Evolutionary conservation across 768 basidiomycete genomes (phyloP).

Genomic region (Artomyces pyxidatus): DNA sequence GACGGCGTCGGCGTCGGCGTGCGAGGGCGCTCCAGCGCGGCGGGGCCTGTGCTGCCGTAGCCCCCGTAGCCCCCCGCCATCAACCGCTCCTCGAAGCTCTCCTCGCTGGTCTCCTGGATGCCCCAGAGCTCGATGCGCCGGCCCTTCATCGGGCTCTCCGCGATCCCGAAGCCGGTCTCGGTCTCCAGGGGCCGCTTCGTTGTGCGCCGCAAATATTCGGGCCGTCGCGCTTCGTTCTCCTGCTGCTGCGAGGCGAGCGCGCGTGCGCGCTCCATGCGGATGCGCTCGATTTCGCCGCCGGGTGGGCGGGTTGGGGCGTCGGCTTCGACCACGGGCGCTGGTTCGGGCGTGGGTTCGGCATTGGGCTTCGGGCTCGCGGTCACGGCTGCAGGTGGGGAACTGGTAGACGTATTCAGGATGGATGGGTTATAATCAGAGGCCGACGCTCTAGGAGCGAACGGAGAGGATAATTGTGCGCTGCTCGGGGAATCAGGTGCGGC

Average conservation of each 20-base stretch:
- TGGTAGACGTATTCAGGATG: background rate
- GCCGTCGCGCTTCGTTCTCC: slow-evolving; percentile 55
- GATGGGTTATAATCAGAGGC: background rate
- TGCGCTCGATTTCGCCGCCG: slow-evolving; percentile 53
- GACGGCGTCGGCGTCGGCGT: slow-evolving; percentile 11
- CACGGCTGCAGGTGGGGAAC: background rate
- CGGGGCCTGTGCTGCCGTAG: slow-evolving; percentile 37
- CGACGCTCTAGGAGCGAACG: background rate
- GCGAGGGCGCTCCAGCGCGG: slow-evolving; percentile 17
- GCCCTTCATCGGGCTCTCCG: slow-evolving; percentile 65
- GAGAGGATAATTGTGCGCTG: background rate
- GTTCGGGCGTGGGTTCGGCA: too few relatives aligned
- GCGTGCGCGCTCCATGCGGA: slow-evolving; percentile 45
- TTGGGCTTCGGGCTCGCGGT: too few relatives aligned
- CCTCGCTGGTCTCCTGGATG: slow-evolving; percentile 33
- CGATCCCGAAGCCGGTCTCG: slow-evolving; percentile 42
- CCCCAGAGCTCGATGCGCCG: slow-evolving; percentile 60
- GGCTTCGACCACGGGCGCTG: slow-evolving; percentile 15
- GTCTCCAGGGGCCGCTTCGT: slow-evolving; percentile 31
- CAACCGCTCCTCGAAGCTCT: slow-evolving; percentile 78
- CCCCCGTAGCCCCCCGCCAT: slow-evolving; percentile 77
- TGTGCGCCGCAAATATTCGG: slow-evolving; percentile 67
- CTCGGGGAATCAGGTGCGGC: background rate
- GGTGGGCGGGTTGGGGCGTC: slow-evolving; percentile 19
- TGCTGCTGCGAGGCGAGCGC: slow-evolving; percentile 40